Evolutionary conservation across 2,329 filamentous ascomycete species (phyloP), one percentile per base, ranked within the genome.

Genomic region (Pseudocercospora fijiensis): DNA sequence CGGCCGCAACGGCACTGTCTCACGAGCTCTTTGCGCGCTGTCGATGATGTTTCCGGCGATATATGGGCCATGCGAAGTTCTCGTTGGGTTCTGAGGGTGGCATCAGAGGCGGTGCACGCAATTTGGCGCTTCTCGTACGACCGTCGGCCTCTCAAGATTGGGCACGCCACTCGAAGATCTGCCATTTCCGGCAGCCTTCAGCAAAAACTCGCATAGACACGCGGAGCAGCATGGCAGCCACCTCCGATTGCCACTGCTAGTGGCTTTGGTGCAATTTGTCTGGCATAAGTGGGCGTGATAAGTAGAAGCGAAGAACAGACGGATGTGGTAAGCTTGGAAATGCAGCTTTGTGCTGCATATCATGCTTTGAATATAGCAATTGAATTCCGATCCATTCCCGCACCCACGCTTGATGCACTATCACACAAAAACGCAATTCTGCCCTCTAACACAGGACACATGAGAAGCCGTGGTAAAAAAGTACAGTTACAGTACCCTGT

Each of bases 401-500:
- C 37, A 41, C 60, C 68, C 65, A 60, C 63, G 68, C 68, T 68
- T 65, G 61, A 65, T 64, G 63, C 53, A 56, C 53, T 56, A 56
- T 56, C 53, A 28, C 65, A 64, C 56, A 56, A 27, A 55, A 41
- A 62, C 43, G 55, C 56, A 64, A 58, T 51, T 49, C n/a, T 61
- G 60, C 41, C 53, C 55, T 52, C 43, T 63, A 45, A 45, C 51
- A 57, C 27, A 63, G 51, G 55, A 55, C 62, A 63, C 53, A 64
- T 56, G 60, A 60, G 60, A 66, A 66, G 62, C 60, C 63, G 58
- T 66, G 60, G 57, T 69, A 65, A 59, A 66, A 59, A 66, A 66
- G 61, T 69, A 69, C 67, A 67, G 63, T 66, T 49, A 67, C 66
- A 65, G 60, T 66, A 56, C 41, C 57, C 63, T 63, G 65, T 69